Base-by-base conservation (phyloP, 1,284 basidiomycete genomes). In the Cryptococcus sp. region DNA sequence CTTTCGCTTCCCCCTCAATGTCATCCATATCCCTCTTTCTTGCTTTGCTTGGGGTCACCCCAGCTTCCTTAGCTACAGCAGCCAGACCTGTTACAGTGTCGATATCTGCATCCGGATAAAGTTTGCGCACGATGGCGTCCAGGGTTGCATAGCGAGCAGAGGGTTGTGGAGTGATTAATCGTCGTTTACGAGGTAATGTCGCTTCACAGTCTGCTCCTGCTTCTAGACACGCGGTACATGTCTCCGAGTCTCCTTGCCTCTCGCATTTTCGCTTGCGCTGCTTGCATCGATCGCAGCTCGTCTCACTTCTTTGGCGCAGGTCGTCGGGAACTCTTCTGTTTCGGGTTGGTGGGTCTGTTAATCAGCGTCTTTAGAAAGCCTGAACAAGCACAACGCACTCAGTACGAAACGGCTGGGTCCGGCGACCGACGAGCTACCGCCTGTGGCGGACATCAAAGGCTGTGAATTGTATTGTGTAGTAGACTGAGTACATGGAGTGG, bases 151-250 rank as follows among this genome's bases (percentile, higher is more conserved):
- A 53, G 7, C 53, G 54, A 16, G 28, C 36, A 2, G 43, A 44
- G 3, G 45, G 22, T 24, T 53, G 46, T 5, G 28, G 28, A 3
- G 40, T 48, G 18, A 47, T 46, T 36, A 45, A 44, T 10, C 55
- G 41, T 11, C 44, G 50, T 41, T 52, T 54, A 1, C 60, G 52
- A 13, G 60, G 55, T 4, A 56, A 46, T 11, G 54, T 55, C 4
- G 53, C 36, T 10, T 23, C 23, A 41, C 60, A 61, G 19, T 52
- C 47, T 4, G 24, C 46, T 7, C 46, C 45, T 3, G 57, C 60
- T 28, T 53, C 47, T 10, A 48, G 31, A 41, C 60, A 61, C 2
- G 55, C 54, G 4, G 28, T 46, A 40, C 60, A 61, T n/a, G 48
- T 11, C 4, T 32, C 53, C 16, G 40, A 32, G 1, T 50, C 48